Evolutionary conservation across 805 yeast species (phyloP).

Genomic region (Maudiozyma saulgeensis): DNA sequence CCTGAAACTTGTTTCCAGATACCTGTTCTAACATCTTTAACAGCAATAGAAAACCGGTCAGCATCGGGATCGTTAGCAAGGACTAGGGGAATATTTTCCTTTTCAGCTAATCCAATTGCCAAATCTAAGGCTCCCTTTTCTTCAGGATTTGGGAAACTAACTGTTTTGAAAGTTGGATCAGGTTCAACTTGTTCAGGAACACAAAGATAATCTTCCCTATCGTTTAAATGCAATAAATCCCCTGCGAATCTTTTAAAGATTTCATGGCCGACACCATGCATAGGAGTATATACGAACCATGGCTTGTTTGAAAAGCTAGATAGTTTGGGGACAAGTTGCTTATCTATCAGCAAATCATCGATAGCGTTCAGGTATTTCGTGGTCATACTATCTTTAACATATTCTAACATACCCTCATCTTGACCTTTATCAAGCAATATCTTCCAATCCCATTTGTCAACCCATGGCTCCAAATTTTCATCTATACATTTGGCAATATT

Average conservation of each 20-base stretch:
- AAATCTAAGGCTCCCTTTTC: constrained; percentile 82
- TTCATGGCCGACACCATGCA: constrained; percentile 88
- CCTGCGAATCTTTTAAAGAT: constrained; percentile 35
- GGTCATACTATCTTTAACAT: constrained; percentile 36
- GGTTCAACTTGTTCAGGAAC: constrained; percentile 64
- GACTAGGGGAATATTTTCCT: constrained; percentile 41
- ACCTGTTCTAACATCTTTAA: constrained; percentile 32
- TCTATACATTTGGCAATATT: constrained; percentile 60
- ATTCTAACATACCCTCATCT: constrained; percentile 24
- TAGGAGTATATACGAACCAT: constrained; percentile 76
- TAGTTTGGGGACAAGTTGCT: not conserved
- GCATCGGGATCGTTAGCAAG: constrained; percentile 96
- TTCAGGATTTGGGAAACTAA: constrained; percentile 89
- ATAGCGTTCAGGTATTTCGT: constrained; percentile 34
- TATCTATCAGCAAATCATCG: constrained; percentile 25
- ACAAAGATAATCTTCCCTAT: constrained; percentile 26
- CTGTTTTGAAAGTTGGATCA: constrained; percentile 81
- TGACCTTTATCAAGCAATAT: constrained; percentile 29
- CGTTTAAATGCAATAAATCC: constrained; percentile 30
- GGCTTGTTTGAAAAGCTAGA: constrained; percentile 8
- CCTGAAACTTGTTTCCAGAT: constrained; percentile 80
- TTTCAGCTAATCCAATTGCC: constrained; percentile 50
- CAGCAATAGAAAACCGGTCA: constrained; percentile 80
- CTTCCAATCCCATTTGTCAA: constrained; percentile 39
- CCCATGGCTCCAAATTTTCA: constrained; percentile 52